Evolutionary conservation across 1,139 yeast genomes (phyloP), one percentile per base, ranked within the genome.

Genomic region (Hyphopichia buzzinii): DNA sequence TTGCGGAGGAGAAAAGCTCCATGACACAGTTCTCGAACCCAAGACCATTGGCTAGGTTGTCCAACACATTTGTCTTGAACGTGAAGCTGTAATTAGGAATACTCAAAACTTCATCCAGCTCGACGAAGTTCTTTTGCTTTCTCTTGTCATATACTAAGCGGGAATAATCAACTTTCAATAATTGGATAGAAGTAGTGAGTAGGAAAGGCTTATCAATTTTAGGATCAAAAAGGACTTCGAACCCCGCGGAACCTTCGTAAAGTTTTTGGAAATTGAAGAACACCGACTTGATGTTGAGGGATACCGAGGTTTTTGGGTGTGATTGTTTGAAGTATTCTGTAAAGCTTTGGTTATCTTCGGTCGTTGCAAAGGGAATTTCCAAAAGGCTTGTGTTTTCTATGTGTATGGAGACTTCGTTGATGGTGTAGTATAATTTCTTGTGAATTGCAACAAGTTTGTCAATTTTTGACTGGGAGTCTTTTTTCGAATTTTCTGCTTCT

Each of bases 1-100:
- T 70, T 26, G 72, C 62, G 0, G 79, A 62, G n/a, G 71, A 53
- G 37, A 64, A 65, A 7, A 64, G 41, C 37, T 66, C 74, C 15
- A 66, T 50, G 2, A 64, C 62, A 40, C 69, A 64, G 44, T 64
- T 53, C 43, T 62, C 52, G 48, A 72, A 68, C 4, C 71, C 65
- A 40, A 54, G 47, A 1, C 68, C 61, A 44, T 55, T 45, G 34
- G 65, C 56, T 40, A 71, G 37, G 49, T 58, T 52, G 54, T 68
- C 64, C 8, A 73, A 58, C 12, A 75, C 41, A 43, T 82, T 82
- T 0, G 86, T 73, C 45, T 77, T 77, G 38, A 77, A 68, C 13
- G 78, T 77, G 23, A 76, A 45, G 25, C 78, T 70, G 38, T 70
- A 58, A 47, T 69, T 77, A 1, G 86, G 85, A 3, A 79, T 50